Evolutionary conservation across 1,139 yeast species (phyloP), one percentile per base, ranked within the genome.

Genomic region (Nakaseomyces uthaithaninus): DNA sequence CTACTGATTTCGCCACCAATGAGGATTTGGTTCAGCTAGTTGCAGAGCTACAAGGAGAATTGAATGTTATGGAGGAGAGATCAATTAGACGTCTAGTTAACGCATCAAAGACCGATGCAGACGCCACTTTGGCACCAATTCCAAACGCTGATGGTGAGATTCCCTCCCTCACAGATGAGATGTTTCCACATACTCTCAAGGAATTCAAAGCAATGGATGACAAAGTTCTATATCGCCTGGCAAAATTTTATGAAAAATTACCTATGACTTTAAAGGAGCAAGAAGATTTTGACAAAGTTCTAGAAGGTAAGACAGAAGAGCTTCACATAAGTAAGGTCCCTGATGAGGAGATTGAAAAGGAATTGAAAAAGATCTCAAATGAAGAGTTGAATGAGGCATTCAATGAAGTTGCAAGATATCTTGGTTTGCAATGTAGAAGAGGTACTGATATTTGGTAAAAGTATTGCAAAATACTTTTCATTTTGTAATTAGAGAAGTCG

Each of bases 41-140:
- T 10, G 87, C 87, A 5, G 97, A 89, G 59, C 65, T 89, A 44
- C 96, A 87, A 62, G 81, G 83, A 4, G 96, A 89, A 63, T 69
- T 89, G 52, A 93, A 84, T 41, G 65, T 66, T 12, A 61, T 80
- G 25, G 93, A 82, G 53, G 82, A 80, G 43, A 68, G 89, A 47
- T 68, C 77, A 11, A 71, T 78, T 37, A 68, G 76, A 49, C 68
- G 93, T 54, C 63, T 75, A 10, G 67, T 70, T 50, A 81, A 80
- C 52, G 56, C 67, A 1, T 68, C 65, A 37, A 67, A 69, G 45
- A 60, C 61, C 7, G 64, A 61, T 3, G 58, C 60, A 12, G 53
- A 53, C 4, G 77, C 72, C 33, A 45, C 56, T 3, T 53, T 79
- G 24, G 75, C 77, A 0, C 74, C 81, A 4, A 55, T 79, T 40